Conservation (phyloP, 179 eudicot genomes). For the Spinacia oleracea region DNA sequence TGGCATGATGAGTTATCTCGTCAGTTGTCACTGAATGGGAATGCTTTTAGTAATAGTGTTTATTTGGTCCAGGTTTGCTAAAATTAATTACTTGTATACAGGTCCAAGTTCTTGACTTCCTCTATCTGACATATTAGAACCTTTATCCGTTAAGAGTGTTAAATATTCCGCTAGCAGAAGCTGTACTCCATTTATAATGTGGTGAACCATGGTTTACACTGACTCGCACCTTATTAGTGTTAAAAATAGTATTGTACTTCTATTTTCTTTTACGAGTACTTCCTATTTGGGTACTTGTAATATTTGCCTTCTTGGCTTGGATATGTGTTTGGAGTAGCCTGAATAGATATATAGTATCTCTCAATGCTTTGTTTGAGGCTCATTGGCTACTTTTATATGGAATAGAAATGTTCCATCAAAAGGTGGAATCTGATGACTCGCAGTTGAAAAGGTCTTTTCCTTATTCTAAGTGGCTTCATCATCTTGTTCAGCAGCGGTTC, state of each 20-base stretch:
- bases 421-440: constrained; percentile 26
- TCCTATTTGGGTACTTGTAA: neutral
- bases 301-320: too few relatives aligned
- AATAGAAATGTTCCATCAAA: constrained; percentile 17
- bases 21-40: neutral
- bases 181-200: neutral
- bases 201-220: neutral
- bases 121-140: neutral
- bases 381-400: constrained; percentile 19
- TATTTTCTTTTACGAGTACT: neutral
- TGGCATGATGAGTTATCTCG: neutral
- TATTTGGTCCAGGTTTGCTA: neutral
- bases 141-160: neutral
- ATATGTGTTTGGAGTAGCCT: too few relatives aligned
- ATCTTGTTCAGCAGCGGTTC: constrained; percentile 24
- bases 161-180: neutral
- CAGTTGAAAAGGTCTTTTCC: constrained; percentile 28
- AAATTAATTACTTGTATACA: too few relatives aligned
- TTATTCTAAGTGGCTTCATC: constrained; percentile 25
- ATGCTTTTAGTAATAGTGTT: neutral
- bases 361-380: constrained; percentile 21
- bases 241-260: neutral
- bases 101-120: neutral
- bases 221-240: neutral
- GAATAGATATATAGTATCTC: neutral